Conservation (phyloP, 352 stramenopile species). For the Phytophthora pluvialis region DNA sequence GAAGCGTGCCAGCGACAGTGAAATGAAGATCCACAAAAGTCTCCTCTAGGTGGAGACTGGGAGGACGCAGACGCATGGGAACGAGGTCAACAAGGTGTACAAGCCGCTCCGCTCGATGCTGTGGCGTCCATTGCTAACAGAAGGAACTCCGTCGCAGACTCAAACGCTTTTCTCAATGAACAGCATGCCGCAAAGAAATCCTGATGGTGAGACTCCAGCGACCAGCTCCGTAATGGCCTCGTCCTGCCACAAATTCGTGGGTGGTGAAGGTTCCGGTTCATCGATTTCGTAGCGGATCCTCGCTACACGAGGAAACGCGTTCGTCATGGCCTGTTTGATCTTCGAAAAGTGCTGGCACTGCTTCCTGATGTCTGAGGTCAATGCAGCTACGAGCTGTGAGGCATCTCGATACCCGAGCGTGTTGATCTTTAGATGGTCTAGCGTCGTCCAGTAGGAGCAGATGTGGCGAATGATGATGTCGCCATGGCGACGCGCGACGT, state of each 20-base stretch:
- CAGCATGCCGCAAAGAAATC: constrained; percentile 61
- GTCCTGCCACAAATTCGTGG: constrained; percentile 50
- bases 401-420: constrained; percentile 53
- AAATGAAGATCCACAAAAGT: too few species aligned
- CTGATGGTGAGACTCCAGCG: constrained; percentile 45
- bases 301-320: constrained; percentile 44
- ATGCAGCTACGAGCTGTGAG: constrained; percentile 47
- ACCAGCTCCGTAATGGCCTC: constrained; percentile 55
- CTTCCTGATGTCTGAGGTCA: constrained; percentile 60
- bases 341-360: constrained; percentile 61
- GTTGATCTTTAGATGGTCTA: constrained; percentile 53
- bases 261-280: constrained; percentile 27
- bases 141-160: background rate
- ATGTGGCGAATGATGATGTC: constrained; percentile 69
- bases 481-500: constrained; percentile 55
- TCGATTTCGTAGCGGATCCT: constrained; percentile 54
- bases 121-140: background rate
- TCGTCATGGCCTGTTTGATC: constrained; percentile 57
- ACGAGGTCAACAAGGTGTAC: too few species aligned
- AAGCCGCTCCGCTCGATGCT: background rate
- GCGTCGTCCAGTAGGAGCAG: constrained; percentile 48
- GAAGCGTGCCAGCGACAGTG: background rate
- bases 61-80: too few species aligned
- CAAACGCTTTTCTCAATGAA: constrained; percentile 58
- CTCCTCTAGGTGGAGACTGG: too few species aligned